Evolutionary conservation across 2,329 filamentous ascomycete species (phyloP).

Genomic region (Phialemoniopsis sp.): DNA sequence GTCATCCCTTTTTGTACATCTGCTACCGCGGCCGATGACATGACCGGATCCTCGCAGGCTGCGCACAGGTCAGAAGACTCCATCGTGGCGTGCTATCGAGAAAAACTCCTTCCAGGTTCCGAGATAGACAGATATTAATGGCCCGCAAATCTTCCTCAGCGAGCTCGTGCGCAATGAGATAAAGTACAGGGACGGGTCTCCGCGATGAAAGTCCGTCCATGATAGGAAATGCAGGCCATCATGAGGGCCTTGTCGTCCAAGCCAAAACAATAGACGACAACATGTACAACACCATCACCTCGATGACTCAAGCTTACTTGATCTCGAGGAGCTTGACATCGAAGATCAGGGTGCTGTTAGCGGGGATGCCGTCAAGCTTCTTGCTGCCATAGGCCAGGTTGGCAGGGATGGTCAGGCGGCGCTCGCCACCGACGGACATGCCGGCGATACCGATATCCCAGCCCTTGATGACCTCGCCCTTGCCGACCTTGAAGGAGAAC

Average conservation of each 20-base stretch:
- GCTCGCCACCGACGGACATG: constrained; percentile 91
- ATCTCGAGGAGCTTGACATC: constrained; percentile 84
- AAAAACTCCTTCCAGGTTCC: neutral
- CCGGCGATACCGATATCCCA: constrained; percentile 94
- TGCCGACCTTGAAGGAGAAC: constrained; percentile 91
- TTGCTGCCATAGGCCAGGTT: constrained; percentile 87
- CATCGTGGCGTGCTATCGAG: constrained; percentile 16
- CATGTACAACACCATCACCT: no score
- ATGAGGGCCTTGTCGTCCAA: no score
- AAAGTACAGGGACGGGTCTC: no score
- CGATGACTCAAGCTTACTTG: constrained; percentile 53
- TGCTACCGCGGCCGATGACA: constrained; percentile 26
- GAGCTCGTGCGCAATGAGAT: no score
- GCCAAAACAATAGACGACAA: no score
- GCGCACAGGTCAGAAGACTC: constrained; percentile 43
- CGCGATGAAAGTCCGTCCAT: no score
- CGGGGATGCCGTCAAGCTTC: constrained; percentile 77
- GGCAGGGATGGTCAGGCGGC: constrained; percentile 84
- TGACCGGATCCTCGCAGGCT: constrained; percentile 35
- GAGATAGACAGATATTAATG: no score
- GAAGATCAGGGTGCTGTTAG: constrained; percentile 87
- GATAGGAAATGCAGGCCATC: no score
- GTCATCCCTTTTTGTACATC: constrained; percentile 40
- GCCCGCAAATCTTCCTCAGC: no score
- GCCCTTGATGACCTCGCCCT: constrained; percentile 96